Evolutionary conservation across 116 monocot genomes (phyloP).

Genomic region (Iris pallida): DNA sequence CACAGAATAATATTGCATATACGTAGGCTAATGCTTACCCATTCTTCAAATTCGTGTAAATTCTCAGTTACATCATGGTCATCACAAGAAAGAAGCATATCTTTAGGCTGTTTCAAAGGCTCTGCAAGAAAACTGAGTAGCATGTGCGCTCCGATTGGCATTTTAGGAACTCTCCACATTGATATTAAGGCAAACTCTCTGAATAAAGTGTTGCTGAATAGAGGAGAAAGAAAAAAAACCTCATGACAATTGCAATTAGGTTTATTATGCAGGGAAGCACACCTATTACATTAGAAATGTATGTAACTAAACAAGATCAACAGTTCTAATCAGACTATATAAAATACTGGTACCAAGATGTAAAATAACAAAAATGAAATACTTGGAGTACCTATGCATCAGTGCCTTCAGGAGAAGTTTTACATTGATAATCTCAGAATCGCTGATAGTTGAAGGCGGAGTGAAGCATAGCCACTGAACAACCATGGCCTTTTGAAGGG

Average conservation of each 20-base stretch:
- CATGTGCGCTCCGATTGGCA: constrained; percentile 92
- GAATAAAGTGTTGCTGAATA: constrained; percentile 82
- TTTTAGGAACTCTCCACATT: constrained; percentile 91
- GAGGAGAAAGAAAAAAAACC: constrained; percentile 9
- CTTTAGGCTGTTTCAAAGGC: constrained; percentile 80
- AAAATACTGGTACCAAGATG: background rate
- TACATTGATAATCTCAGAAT: constrained; percentile 61
- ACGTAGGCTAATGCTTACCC: constrained; percentile 46
- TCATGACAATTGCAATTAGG: background rate
- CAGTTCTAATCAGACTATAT: background rate
- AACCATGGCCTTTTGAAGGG: constrained; percentile 86
- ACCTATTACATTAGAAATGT: background rate
- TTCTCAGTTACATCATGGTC: constrained; percentile 52
- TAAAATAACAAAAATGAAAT: no score
- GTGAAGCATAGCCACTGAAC: constrained; percentile 99
- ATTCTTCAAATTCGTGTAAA: constrained; percentile 93
- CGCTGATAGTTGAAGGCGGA: constrained; percentile 69
- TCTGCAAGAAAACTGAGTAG: constrained; percentile 88
- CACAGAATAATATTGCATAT: background rate
- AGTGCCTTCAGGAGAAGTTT: constrained; percentile 87
- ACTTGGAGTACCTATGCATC: constrained; percentile 60
- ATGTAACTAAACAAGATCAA: background rate
- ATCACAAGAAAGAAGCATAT: constrained; percentile 59
- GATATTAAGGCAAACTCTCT: constrained; percentile 98
- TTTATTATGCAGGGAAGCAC: no score